Percentiles rank a stretch among this genome's conserved stretches.
phyloP scores from a whole-genome alignment of 148 eudicot genomes.

The Camellia sinensis region DNA sequence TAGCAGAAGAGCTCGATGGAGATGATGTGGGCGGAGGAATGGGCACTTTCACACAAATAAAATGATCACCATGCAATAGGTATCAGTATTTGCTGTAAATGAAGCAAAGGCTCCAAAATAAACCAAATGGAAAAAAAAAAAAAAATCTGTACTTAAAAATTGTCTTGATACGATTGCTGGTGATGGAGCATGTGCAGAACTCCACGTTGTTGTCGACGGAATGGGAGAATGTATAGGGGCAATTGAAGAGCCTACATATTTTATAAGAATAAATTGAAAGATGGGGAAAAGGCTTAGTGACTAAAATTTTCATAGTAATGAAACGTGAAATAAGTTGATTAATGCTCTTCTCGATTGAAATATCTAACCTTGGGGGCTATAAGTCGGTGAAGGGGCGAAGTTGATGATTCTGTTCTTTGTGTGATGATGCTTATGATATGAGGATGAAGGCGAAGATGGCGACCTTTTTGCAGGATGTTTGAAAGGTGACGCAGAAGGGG shows the following conservation, averaged over 20 bases:
- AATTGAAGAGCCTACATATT: conserved; percentile 32
- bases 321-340: background rate
- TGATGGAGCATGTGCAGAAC: conserved; percentile 34
- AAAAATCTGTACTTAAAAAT: conserved; percentile 22
- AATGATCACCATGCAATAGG: background rate
- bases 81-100: background rate
- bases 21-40: conserved; percentile 41
- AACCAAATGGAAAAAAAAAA: background rate
- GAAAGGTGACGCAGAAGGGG: conserved; percentile 24
- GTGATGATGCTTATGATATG: conserved; percentile 42
- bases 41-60: conserved; percentile 36
- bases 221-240: conserved; percentile 31
- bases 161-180: conserved; percentile 36
- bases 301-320: background rate
- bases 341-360: conserved; percentile 1
- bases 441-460: conserved; percentile 23
- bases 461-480: conserved; percentile 25
- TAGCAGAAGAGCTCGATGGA: conserved; percentile 39
- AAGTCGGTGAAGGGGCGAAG: conserved; percentile 27
- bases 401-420: conserved; percentile 21
- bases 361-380: conserved; percentile 42
- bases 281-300: background rate
- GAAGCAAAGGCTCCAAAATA: background rate
- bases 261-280: conserved; percentile 9
- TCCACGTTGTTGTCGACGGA: conserved; percentile 32